These are phyloP conservation scores for Leccinum incarnatum DNA, from an alignment of 768 basidiomycete genomes.

Conservation along the genomic window DNA sequence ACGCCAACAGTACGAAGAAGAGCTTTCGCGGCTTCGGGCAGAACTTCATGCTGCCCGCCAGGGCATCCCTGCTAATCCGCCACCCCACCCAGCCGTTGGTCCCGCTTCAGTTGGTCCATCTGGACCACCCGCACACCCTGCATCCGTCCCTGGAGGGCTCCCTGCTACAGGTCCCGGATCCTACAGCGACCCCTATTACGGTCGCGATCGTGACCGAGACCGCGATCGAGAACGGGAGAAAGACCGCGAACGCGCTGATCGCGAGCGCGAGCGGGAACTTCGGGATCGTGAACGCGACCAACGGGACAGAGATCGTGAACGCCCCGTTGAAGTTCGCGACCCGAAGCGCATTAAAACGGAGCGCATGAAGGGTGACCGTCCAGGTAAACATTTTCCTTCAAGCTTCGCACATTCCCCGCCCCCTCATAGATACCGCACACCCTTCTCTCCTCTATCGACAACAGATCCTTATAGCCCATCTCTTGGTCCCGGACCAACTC, in stretches of 20 bases:
- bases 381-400: slow-evolving; percentile 35
- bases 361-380: slow-evolving; percentile 43
- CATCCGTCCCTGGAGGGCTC: slow-evolving; percentile 30
- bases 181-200: slow-evolving; percentile 39
- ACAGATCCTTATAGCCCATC: slow-evolving; percentile 36
- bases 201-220: slow-evolving; percentile 36
- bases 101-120: slow-evolving; percentile 35
- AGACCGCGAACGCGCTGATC: slow-evolving; percentile 38
- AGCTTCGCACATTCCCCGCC: slow-evolving; percentile 29
- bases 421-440: slow-evolving; percentile 32
- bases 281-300: slow-evolving; percentile 36
- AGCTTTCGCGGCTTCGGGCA: slow-evolving; percentile 66
- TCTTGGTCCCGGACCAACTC: slow-evolving; percentile 38
- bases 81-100: slow-evolving; percentile 35
- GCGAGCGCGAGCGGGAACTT: slow-evolving; percentile 39
- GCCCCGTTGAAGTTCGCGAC: slow-evolving; percentile 49
- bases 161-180: slow-evolving; percentile 30
- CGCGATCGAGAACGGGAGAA: slow-evolving; percentile 42
- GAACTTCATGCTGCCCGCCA: slow-evolving; percentile 59
- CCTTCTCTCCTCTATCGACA: slow-evolving; percentile 25
- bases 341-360: slow-evolving; percentile 61
- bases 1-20: slow-evolving; percentile 83
- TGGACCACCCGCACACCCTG: slow-evolving; percentile 32
- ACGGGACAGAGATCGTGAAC: slow-evolving; percentile 47
- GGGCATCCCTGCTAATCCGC: slow-evolving; percentile 33